A percentile compares a stretch with the other conserved stretches of the same genome.
Conservation (phyloP, 306 rosid species). For the Glycine soja region DNA sequence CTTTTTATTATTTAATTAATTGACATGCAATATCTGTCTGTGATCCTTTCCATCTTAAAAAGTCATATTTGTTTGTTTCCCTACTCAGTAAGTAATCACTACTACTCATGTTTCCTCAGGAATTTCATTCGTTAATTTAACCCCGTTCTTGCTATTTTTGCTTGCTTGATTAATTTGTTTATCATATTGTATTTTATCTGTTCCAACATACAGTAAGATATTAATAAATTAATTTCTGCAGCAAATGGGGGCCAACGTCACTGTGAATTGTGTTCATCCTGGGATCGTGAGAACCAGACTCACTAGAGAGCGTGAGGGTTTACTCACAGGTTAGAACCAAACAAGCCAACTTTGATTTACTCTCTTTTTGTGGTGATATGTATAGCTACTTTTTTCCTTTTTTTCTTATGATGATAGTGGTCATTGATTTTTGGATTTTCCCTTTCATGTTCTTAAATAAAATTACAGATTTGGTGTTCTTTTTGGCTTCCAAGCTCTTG, state of each 20-base stretch:
- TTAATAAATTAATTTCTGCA: constrained; percentile 37
- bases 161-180: not conserved
- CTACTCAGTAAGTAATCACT: constrained; percentile 6
- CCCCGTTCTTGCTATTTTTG: not conserved
- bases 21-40: not conserved
- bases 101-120: constrained; percentile 13
- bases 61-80: constrained; percentile 54
- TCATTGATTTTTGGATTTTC: constrained; percentile 15
- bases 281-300: constrained; percentile 91
- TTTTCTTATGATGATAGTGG: not conserved
- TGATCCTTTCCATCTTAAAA: constrained; percentile 33
- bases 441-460: constrained; percentile 15
- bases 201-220: not conserved
- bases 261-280: constrained; percentile 90
- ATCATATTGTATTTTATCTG: constrained; percentile 21
- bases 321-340: constrained; percentile 65
- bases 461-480: constrained; percentile 79
- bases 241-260: constrained; percentile 86
- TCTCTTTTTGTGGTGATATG: not conserved
- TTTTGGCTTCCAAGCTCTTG: constrained; percentile 80
- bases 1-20: constrained; percentile 4
- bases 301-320: constrained; percentile 93
- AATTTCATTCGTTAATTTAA: constrained; percentile 30
- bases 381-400: too few relatives aligned
- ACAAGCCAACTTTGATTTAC: not conserved